Conservation (phyloP, 2,329 filamentous ascomycete species). For the Leptodontidium sp. region DNA sequence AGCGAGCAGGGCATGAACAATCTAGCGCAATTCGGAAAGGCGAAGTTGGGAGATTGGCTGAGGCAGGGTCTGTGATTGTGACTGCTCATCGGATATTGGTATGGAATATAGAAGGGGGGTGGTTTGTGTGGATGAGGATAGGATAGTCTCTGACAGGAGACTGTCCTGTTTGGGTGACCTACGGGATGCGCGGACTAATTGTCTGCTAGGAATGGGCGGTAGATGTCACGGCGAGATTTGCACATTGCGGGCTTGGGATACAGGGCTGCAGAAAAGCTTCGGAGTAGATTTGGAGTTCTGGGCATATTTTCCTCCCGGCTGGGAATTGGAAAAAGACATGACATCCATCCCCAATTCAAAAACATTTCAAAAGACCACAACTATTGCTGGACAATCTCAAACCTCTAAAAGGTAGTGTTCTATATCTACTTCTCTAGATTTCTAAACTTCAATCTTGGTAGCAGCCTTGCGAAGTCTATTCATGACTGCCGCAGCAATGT, state of each 20-base stretch:
- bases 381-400: background rate
- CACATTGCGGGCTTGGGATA: constrained; percentile 20
- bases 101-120: background rate
- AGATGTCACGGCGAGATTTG: constrained; percentile 29
- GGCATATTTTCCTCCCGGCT: constrained; percentile 23
- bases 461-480: constrained; percentile 84
- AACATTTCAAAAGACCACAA: background rate
- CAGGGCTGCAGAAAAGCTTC: constrained; percentile 24
- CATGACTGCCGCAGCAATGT: constrained; percentile 88
- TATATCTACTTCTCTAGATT: constrained; percentile 11
- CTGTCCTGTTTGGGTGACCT: background rate
- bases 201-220: background rate
- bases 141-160: background rate
- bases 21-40: constrained; percentile 91
- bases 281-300: constrained; percentile 37
- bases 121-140: background rate
- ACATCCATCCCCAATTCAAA: constrained; percentile 17
- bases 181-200: background rate
- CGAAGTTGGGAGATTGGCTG: constrained; percentile 89
- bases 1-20: constrained; percentile 96
- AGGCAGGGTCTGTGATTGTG: constrained; percentile 75
- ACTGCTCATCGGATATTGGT: background rate
- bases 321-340: constrained; percentile 18
- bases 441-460: constrained; percentile 50
- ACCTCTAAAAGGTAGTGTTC: background rate